Evolutionary conservation across 169 alveolate species (phyloP), one percentile per base, ranked within the genome.

Genomic region (Plasmodium coatneyi): DNA sequence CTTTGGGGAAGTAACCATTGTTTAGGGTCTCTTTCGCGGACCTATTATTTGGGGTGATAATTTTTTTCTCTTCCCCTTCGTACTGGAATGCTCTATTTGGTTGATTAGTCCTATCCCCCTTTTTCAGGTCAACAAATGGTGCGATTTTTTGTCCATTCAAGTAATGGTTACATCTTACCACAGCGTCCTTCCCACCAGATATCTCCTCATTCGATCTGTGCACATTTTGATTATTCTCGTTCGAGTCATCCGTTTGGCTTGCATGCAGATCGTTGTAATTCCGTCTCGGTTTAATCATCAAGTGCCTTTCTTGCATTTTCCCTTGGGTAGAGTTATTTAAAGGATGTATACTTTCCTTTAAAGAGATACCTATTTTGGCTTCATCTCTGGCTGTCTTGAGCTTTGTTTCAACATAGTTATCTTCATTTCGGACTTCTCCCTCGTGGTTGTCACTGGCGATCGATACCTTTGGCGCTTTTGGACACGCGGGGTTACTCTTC

Each of bases 401-500:
- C 43, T 74, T 70, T 10, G 76, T 2, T 7, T 86, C 80, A 39
- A 36, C 39, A 5, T 49, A 25, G 19, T 22, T 14, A 14, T 25
- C 43, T 52, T 12, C 16, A 2, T 14, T 28, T 22, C 36, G 22
- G 16, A 12, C 14, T n/a, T n/a, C 70, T 41, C 66, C 28, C 19
- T 71, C 25, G 19, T 32, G 39, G 19, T 86, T 76, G 46, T 12
- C 80, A 30, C 30, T 86, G n/a, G 32, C 25, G 16, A 19, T 76
- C 34, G 66, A 36, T 25, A n/a, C 30, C 70, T 86, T 86, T 39
- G 80, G 71, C 7, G 74, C 46, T 34, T 86, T 86, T 28, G 93
- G 93, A 49, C 49, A 74, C 7, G 86, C 22, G n/a, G 86, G 93
- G 16, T 86, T 86, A 28, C 83, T 52, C n/a, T 54, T 86, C 71